A percentile compares a stretch with the other conserved stretches of the same genome.
Evolutionary conservation across 1,139 yeast genomes (phyloP).

Genomic region (Eremothecium cymbalariae): DNA sequence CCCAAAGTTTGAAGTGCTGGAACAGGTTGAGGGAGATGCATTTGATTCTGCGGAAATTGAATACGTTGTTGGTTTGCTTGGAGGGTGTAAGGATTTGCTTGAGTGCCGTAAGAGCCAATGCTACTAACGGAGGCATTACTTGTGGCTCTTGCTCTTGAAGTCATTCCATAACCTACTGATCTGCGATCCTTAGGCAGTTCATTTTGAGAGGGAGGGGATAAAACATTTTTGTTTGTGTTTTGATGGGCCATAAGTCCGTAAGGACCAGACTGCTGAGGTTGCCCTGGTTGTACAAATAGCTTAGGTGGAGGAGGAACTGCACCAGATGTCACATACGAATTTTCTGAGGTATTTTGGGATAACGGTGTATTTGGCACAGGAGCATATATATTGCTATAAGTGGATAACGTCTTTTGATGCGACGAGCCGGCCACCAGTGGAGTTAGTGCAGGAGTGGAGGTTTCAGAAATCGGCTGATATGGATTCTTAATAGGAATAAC

Average conservation of each 20-base stretch:
- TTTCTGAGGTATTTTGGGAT: background rate
- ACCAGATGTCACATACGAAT: background rate
- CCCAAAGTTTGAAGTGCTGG: slow-evolving; percentile 12
- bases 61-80: slow-evolving; percentile 8
- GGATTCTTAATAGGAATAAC: background rate
- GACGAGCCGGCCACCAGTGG: background rate
- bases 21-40: slow-evolving; percentile 2
- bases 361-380: no score
- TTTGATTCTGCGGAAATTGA: slow-evolving; percentile 1
- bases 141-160: slow-evolving; percentile 18
- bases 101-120: slow-evolving; percentile 10
- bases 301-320: no score
- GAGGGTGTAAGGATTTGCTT: slow-evolving; percentile 11
- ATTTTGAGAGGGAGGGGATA: no score
- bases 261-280: background rate
- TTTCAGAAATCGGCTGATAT: slow-evolving; percentile 1
- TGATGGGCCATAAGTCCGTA: no score
- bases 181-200: slow-evolving; percentile 8
- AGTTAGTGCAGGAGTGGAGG: background rate
- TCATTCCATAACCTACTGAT: slow-evolving; percentile 6
- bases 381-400: no score
- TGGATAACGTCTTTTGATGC: no score
- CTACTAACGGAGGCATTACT: slow-evolving; percentile 23
- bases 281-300: background rate
- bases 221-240: no score